phyloP scores from a whole-genome alignment of 805 yeast species.

The Sugiyamaella valdiviana region DNA sequence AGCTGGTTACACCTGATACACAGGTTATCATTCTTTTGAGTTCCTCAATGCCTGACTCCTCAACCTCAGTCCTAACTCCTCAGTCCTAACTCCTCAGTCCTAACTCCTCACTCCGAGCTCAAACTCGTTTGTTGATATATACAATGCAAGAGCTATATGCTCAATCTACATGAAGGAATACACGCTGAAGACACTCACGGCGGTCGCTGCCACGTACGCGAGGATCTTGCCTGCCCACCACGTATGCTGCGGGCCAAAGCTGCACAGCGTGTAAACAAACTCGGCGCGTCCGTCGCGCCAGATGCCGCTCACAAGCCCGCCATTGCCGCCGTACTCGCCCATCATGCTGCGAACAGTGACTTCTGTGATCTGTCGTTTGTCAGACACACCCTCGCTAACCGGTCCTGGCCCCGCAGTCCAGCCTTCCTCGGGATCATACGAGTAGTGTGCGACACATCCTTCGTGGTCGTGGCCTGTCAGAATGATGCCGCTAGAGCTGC shows the following conservation, averaged over 20 bases:
- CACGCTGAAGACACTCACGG: not conserved
- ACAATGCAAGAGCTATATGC: too few species aligned
- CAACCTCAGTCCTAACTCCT: too few species aligned
- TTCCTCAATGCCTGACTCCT: too few species aligned
- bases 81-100: too few species aligned
- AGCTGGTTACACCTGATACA: too few species aligned
- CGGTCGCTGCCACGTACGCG: constrained; percentile 22
- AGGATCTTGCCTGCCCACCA: constrained; percentile 88
- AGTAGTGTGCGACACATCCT: constrained; percentile 74
- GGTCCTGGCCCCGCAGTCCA: constrained; percentile 17
- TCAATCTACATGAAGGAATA: not conserved
- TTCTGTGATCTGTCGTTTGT: constrained; percentile 46
- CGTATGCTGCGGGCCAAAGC: constrained; percentile 79
- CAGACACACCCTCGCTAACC: constrained; percentile 9
- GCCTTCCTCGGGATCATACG: constrained; percentile 14
- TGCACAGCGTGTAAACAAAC: constrained; percentile 67
- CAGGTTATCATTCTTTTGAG: too few species aligned
- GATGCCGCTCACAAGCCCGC: constrained; percentile 73
- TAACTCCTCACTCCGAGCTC: too few species aligned
- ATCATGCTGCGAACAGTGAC: constrained; percentile 86
- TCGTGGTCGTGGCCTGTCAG: constrained; percentile 95
- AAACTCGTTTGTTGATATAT: too few species aligned
- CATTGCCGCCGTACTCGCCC: constrained; percentile 92
- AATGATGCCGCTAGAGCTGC: constrained; percentile 59
- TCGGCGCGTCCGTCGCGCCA: constrained; percentile 40